phyloP scores from a whole-genome alignment of 805 yeast genomes.

The Wickerhamiella kurtzmanii region DNA sequence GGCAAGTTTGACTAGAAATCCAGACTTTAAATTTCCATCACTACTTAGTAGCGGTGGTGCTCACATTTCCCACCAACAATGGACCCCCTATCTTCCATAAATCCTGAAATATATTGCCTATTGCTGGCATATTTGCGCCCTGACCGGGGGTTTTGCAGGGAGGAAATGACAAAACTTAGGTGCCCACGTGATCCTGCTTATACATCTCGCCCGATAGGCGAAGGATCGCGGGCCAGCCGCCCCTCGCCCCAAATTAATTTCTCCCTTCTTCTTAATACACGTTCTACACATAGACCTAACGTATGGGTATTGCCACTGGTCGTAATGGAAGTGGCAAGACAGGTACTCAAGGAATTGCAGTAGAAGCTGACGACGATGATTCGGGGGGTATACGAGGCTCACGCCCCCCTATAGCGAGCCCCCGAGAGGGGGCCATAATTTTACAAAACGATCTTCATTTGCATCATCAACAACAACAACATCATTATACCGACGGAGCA shows the following conservation, averaged over 20 bases:
- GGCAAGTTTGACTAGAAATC: too few relatives aligned
- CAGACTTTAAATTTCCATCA: too few relatives aligned
- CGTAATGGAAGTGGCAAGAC: conserved; percentile 13
- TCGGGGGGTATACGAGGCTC: conserved; percentile 21
- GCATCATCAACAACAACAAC: background rate
- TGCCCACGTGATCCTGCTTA: background rate
- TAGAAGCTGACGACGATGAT: conserved; percentile 20
- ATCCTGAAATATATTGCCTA: too few relatives aligned
- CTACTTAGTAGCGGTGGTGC: too few relatives aligned
- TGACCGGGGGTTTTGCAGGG: too few relatives aligned
- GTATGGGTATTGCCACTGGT: conserved; percentile 12
- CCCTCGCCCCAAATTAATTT: conserved; percentile 3
- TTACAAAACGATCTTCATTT: background rate
- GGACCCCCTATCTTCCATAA: too few relatives aligned
- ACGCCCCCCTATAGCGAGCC: conserved; percentile 3
- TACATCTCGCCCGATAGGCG: background rate
- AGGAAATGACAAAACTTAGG: too few relatives aligned
- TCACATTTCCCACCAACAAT: too few relatives aligned
- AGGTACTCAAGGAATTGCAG: conserved; percentile 8
- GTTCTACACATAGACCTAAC: background rate
- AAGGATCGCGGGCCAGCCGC: conserved; percentile 1
- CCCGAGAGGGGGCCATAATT: conserved; percentile 1
- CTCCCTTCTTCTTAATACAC: background rate
- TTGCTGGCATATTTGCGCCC: too few relatives aligned
- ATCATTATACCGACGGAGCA: conserved; percentile 3